Percentiles rank a stretch among this genome's conserved stretches.
phyloP scores from a whole-genome alignment of 805 yeast species.

The Candida chauliodis region DNA sequence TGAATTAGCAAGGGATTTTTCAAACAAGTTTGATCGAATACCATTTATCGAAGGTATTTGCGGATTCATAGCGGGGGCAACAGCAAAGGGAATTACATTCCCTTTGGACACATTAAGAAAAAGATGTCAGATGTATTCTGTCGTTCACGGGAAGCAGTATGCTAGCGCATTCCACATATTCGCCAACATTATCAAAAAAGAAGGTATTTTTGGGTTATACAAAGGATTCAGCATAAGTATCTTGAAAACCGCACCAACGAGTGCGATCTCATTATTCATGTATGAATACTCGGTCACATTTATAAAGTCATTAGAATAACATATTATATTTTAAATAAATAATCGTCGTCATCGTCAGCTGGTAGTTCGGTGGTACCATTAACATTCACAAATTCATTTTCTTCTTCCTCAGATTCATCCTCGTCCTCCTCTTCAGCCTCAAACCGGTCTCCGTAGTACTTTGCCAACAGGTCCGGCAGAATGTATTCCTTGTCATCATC shows the following conservation, averaged over 20 bases:
- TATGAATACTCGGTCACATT: conserved; percentile 44
- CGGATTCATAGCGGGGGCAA: conserved; percentile 72
- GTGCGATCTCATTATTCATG: conserved; percentile 63
- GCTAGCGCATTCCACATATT: conserved; percentile 23
- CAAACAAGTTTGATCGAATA: conserved; percentile 21
- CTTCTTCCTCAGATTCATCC: conserved; percentile 22
- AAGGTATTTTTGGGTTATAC: conserved; percentile 69
- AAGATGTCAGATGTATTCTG: conserved; percentile 59
- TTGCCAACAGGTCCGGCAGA: conserved; percentile 38
- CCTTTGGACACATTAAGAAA: conserved; percentile 85
- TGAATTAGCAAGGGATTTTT: conserved; percentile 44
- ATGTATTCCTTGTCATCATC: conserved; percentile 35
- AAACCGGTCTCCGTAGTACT: conserved; percentile 21
- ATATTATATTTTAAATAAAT: conserved; percentile 22
- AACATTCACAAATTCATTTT: conserved; percentile 25
- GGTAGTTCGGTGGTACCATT: conserved; percentile 18
- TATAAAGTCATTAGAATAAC: conserved; percentile 4
- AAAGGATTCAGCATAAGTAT: conserved; percentile 71
- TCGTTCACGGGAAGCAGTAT: conserved; percentile 10
- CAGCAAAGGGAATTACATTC: conserved; percentile 70
- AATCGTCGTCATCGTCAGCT: conserved; percentile 24
- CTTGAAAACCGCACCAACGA: conserved; percentile 76
- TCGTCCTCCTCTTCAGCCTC: conserved; percentile 20
- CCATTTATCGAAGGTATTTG: conserved; percentile 53
- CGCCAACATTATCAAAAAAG: conserved; percentile 41